Conservation (phyloP, 768 basidiomycete species). For the Suillus decipiens region DNA sequence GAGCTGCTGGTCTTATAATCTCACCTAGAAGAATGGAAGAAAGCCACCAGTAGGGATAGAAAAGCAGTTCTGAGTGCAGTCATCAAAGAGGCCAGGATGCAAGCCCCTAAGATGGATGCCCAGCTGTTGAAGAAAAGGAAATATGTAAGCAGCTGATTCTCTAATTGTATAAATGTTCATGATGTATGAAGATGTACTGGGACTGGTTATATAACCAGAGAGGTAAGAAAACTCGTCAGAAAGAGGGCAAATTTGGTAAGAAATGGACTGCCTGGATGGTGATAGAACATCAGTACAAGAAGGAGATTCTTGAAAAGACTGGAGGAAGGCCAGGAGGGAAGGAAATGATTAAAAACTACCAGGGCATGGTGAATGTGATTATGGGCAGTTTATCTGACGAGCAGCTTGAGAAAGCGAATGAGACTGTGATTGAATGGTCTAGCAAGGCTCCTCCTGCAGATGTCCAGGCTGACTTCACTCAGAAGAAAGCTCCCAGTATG, state of each 20-base stretch:
- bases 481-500: too few relatives aligned
- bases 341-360: neutral
- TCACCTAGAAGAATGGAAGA: too few relatives aligned
- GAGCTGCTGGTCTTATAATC: too few relatives aligned
- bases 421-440: neutral
- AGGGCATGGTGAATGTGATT: neutral
- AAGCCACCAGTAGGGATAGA: too few relatives aligned
- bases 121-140: neutral
- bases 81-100: neutral
- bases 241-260: neutral
- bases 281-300: too few relatives aligned
- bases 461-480: neutral
- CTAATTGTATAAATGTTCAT: neutral
- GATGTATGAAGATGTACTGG: neutral
- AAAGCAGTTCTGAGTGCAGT: too few relatives aligned
- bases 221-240: neutral
- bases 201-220: constrained; percentile 5
- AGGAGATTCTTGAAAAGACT: too few relatives aligned
- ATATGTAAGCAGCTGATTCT: neutral
- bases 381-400: neutral
- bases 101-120: neutral
- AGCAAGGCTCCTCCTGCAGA: neutral
- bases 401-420: too few relatives aligned
- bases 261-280: neutral
- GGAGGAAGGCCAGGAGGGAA: neutral